phyloP scores from a whole-genome alignment of 495 filamentous ascomycete species.

The Penicillium maclennaniae region DNA sequence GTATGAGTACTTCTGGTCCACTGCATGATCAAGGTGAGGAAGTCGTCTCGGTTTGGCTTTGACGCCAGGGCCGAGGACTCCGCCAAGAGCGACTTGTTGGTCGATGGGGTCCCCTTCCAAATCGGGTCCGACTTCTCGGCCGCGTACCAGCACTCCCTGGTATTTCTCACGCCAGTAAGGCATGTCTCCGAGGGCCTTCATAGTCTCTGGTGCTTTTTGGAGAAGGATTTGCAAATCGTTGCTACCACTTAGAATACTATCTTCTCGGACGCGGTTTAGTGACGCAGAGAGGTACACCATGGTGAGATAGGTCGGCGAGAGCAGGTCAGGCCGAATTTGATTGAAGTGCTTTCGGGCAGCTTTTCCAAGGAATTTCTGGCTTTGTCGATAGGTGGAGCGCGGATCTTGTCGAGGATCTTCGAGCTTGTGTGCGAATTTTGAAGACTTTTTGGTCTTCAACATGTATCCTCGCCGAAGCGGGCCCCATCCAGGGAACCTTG shows the following conservation, averaged over 20 bases:
- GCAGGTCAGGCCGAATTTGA: conserved; percentile 33
- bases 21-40: not conserved
- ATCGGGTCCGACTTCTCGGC: conserved; percentile 14
- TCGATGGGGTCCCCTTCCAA: not conserved
- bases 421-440: conserved; percentile 21
- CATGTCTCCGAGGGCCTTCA: conserved; percentile 52
- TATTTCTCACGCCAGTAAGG: conserved; percentile 43
- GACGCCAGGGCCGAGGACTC: conserved; percentile 6
- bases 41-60: not conserved
- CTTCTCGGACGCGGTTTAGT: conserved; percentile 40
- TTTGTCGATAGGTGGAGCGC: conserved; percentile 1
- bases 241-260: conserved; percentile 28
- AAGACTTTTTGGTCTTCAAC: conserved; percentile 18
- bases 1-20: not conserved
- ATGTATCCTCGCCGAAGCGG: conserved; percentile 30
- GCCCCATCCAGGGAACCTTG: conserved; percentile 69
- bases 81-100: conserved; percentile 14
- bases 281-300: conserved; percentile 51
- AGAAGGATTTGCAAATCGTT: conserved; percentile 31
- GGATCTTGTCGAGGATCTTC: conserved; percentile 16
- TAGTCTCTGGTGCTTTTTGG: conserved; percentile 44
- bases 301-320: conserved; percentile 51
- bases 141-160: conserved; percentile 38
- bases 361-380: conserved; percentile 24
- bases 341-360: conserved; percentile 30